Conservation (phyloP, 2,329 filamentous ascomycete species). For the Scytalidium lignicola region DNA sequence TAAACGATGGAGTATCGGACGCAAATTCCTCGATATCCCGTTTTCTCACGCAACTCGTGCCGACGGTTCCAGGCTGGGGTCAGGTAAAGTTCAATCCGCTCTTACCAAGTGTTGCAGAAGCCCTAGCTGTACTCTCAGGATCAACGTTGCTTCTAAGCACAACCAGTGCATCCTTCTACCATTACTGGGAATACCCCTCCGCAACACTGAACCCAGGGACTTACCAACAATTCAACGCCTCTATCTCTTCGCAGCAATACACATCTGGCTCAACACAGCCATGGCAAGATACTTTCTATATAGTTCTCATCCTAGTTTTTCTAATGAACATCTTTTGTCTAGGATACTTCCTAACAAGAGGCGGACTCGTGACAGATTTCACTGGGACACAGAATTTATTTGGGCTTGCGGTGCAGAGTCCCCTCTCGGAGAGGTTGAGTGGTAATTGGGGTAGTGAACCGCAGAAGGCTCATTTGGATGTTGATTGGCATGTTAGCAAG, state of each 20-base stretch:
- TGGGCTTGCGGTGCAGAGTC: slow-evolving; percentile 62
- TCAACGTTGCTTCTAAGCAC: slow-evolving; percentile 60
- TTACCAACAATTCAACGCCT: slow-evolving; percentile 58
- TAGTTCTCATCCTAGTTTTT: slow-evolving; percentile 61
- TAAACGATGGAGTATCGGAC: slow-evolving; percentile 50
- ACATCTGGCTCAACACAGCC: slow-evolving; percentile 55
- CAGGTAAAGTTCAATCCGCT: slow-evolving; percentile 20
- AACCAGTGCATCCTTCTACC: slow-evolving; percentile 54
- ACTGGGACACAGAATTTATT: slow-evolving; percentile 75
- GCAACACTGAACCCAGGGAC: slow-evolving; percentile 38
- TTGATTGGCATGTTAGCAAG: slow-evolving; percentile 38
- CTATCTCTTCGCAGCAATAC: slow-evolving; percentile 62
- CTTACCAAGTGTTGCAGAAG: slow-evolving; percentile 67
- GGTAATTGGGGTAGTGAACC: slow-evolving; percentile 54
- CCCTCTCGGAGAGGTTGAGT: slow-evolving; percentile 43
- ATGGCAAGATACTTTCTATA: slow-evolving; percentile 64
- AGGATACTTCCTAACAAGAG: slow-evolving; percentile 49
- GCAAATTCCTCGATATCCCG: slow-evolving; percentile 55
- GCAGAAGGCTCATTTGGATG: slow-evolving; percentile 22
- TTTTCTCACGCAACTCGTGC: slow-evolving; percentile 51
- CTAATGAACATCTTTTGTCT: slow-evolving; percentile 62
- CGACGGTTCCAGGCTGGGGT: slow-evolving; percentile 37
- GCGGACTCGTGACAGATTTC: slow-evolving; percentile 68
- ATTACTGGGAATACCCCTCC: slow-evolving; percentile 44
- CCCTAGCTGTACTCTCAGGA: slow-evolving; percentile 63